phyloP scores from a whole-genome alignment of 176 grass and related monocot genomes.

The Microstegium vimineum region DNA sequence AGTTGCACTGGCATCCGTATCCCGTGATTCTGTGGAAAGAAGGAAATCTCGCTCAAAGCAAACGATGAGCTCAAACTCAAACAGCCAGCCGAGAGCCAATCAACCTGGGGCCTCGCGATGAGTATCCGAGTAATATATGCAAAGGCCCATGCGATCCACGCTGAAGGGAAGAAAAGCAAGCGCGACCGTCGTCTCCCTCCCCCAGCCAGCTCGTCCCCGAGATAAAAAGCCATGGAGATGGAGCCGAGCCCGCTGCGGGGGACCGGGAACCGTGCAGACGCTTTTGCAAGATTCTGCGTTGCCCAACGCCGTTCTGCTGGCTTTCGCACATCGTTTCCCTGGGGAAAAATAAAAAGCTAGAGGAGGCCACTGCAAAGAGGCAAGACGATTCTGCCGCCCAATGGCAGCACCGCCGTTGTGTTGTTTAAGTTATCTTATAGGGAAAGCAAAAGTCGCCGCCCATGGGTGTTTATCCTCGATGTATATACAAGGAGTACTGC shows the following conservation, averaged over 20 bases:
- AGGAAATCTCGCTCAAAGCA: conserved; percentile 23
- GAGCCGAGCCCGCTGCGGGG: no score
- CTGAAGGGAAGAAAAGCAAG: not conserved
- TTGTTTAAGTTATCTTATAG: not conserved
- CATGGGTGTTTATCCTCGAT: no score
- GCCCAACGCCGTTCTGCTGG: conserved; percentile 10
- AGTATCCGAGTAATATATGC: not conserved
- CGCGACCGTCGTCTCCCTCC: no score
- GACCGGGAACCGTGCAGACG: conserved; percentile 14
- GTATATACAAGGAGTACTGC: no score
- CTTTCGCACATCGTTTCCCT: not conserved
- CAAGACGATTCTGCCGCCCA: conserved; percentile 20
- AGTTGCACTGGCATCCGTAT: not conserved
- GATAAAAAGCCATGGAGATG: no score
- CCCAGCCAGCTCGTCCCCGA: no score
- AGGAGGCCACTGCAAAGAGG: not conserved
- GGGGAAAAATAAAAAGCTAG: not conserved
- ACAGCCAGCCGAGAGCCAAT: not conserved
- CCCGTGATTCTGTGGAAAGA: conserved; percentile 13
- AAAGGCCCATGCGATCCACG: conserved; percentile 29
- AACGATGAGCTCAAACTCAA: not conserved
- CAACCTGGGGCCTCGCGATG: not conserved
- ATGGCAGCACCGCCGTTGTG: not conserved
- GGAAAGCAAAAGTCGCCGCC: not conserved
- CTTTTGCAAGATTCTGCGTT: conserved; percentile 41